A percentile compares a stretch with the other conserved stretches of the same genome.
Conservation (phyloP, 2,329 filamentous ascomycete species). For the Phyllosticta ampelicida region DNA sequence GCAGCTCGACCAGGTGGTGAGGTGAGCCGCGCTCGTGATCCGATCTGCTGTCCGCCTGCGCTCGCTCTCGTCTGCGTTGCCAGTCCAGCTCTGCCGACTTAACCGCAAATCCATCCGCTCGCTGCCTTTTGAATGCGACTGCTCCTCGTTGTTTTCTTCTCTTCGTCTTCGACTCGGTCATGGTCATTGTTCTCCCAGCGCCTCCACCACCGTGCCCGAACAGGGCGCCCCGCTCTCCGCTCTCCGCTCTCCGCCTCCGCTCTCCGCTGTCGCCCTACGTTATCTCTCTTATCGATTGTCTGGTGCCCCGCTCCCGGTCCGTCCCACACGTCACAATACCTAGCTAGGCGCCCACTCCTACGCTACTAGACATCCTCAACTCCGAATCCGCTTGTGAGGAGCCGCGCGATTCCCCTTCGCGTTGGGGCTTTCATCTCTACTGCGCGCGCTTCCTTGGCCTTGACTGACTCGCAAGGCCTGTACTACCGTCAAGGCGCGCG, state of each 20-base stretch:
- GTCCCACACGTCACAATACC: background rate
- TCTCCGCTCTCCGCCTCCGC: background rate
- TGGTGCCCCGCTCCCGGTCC: slow-evolving; percentile 2
- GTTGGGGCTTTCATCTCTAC: background rate
- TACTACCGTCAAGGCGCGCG: background rate
- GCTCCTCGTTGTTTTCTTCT: background rate
- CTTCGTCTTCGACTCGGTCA: background rate
- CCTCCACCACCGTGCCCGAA: no score
- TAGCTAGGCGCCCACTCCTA: background rate
- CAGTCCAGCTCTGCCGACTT: background rate
- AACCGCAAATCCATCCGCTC: background rate
- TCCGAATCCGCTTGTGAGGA: background rate
- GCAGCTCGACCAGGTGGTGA: background rate
- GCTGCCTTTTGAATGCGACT: background rate
- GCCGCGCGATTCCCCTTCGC: background rate
- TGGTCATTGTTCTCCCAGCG: no score
- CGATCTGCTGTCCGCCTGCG: background rate
- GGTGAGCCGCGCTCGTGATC: background rate
- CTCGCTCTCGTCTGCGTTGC: background rate
- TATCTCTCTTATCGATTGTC: background rate
- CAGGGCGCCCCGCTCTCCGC: background rate
- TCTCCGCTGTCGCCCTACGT: background rate
- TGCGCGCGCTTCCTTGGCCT: background rate
- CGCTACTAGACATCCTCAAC: background rate
- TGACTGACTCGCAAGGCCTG: background rate